Evolutionary conservation across 129 eudicot genomes (phyloP).

Genomic region (Heracleum sosnowskyi): DNA sequence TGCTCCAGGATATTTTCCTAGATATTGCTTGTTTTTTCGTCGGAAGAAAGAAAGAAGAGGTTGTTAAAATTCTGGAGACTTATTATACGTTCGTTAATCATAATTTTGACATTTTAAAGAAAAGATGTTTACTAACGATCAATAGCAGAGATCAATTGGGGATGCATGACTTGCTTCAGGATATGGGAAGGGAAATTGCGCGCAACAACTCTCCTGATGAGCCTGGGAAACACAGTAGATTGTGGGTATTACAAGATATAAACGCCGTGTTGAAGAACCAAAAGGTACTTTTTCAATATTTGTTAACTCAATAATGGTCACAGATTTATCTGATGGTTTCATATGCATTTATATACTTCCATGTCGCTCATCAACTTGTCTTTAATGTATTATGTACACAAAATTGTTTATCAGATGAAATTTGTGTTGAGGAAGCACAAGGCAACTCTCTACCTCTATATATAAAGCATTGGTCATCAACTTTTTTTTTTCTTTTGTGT

Average conservation of each 20-base stretch:
- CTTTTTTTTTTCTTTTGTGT: not conserved
- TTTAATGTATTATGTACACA: not conserved
- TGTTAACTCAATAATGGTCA: not conserved
- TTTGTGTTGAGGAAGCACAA: too few relatives aligned
- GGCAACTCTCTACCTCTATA: too few relatives aligned
- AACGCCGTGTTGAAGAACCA: not conserved
- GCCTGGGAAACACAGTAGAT: not conserved
- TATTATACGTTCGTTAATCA: not conserved
- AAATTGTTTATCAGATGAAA: too few relatives aligned
- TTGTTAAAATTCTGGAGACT: not conserved
- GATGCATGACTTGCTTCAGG: constrained; percentile 15
- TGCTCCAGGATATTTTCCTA: constrained; percentile 6
- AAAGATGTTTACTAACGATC: not conserved
- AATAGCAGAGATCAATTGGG: not conserved
- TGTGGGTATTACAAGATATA: not conserved
- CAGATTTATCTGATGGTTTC: not conserved
- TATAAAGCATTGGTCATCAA: not conserved
- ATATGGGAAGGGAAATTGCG: constrained; percentile 13
- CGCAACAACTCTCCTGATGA: not conserved
- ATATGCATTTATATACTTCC: too few relatives aligned
- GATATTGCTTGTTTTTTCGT: constrained; percentile 26
- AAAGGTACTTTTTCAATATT: not conserved
- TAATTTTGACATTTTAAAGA: not conserved
- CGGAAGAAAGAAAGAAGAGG: not conserved
- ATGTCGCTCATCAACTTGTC: not conserved